Conservation (phyloP, 805 yeast genomes). For the Cyberlindnera misumaiensis region DNA sequence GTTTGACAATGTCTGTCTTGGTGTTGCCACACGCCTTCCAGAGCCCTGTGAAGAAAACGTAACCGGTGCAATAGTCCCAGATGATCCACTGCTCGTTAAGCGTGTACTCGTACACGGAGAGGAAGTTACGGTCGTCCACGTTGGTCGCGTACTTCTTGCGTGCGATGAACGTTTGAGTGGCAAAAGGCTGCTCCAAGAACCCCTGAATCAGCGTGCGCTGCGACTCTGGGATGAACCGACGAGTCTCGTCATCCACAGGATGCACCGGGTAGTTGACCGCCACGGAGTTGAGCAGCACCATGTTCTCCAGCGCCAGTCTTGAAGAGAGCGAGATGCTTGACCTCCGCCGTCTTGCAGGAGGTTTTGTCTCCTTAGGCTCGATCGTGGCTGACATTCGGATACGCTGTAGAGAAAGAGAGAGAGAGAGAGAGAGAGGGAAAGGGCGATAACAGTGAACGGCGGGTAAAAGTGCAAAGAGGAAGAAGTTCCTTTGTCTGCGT, state of each 20-base stretch:
- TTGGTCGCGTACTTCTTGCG: conserved; percentile 60
- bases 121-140: conserved; percentile 61
- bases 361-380: neutral
- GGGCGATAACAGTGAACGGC: too few species aligned
- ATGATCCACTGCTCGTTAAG: conserved; percentile 68
- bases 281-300: conserved; percentile 13
- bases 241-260: conserved; percentile 8
- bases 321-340: conserved; percentile 1
- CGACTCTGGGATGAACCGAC: conserved; percentile 17
- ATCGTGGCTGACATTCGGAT: neutral
- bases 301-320: conserved; percentile 7
- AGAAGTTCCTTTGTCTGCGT: too few species aligned
- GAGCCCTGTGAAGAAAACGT: conserved; percentile 16
- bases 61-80: conserved; percentile 18
- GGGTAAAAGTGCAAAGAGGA: too few species aligned
- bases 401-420: neutral
- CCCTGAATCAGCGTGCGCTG: conserved; percentile 14
- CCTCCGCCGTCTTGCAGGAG: neutral
- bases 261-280: conserved; percentile 15
- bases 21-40: conserved; percentile 37
- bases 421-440: neutral
- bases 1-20: conserved; percentile 72
- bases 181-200: neutral
- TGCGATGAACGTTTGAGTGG: conserved; percentile 7
- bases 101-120: conserved; percentile 67